Evolutionary conservation across 305 asterid genomes (phyloP), one percentile per base, ranked within the genome.

Genomic region (Nicotiana rustica): DNA sequence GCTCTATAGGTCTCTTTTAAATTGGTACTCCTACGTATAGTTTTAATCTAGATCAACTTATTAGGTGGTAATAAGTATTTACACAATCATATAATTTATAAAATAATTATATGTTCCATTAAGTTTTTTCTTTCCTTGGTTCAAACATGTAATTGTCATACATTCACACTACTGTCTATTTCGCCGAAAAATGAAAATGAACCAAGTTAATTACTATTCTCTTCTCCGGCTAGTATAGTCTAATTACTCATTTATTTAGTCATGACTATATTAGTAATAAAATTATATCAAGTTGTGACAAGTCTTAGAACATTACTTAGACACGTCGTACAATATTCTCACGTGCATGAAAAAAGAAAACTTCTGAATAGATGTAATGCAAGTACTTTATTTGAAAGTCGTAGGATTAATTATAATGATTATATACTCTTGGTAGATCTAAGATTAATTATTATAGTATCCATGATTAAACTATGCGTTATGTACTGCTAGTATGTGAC

Each of bases 291-390:
- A 66, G 15, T 31, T 31, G 19, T 31, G 31, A 13, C 44, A 66
- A 14, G n/a, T 62, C 17, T 62, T 0, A 10, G 29, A 29, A 1
- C 38, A 31, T 31, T 66, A 31, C 33, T 65, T 65, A 41, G 5
- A 41, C 10, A 69, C 35, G 15, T 18, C 10, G 59, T 69, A 38
- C n/a, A 18, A 38, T 18, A 69, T 38, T 41, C n/a, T 41, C 77
- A 69, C 33, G 77, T 69, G 77, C 77, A 6, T 69, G 33, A 10
- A 56, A 69, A 69, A 69, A 69, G 35, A 41, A 69, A 69, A 69
- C 12, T 69, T 69, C n/a, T 38, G 19, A 38, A 9, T 38, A 41
- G 69, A 64, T 13, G 57, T 38, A 1, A 6, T 2, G 33, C 33
- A 41, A 10, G 35, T 69, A 41, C 5, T 41, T 38, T 69, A n/a